Percentiles rank a stretch among this genome's conserved stretches.
Conservation (phyloP, 2,329 filamentous ascomycete genomes). For the Aureobasidium sp. region DNA sequence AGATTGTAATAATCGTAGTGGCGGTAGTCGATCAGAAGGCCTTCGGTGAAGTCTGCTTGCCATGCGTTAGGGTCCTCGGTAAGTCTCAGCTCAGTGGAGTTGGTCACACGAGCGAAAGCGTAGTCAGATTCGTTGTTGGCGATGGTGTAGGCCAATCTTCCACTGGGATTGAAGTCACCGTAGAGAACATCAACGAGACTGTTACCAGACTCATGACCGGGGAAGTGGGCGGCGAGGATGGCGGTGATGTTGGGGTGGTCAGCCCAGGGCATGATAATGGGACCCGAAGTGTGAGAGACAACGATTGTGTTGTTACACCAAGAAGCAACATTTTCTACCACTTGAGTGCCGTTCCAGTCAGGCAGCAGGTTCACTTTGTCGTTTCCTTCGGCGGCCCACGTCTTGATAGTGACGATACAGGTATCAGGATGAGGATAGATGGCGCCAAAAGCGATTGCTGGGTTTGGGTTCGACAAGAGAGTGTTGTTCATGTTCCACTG, state of each 20-base stretch:
- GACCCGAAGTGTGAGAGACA: constrained; percentile 18
- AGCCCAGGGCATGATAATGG: constrained; percentile 17
- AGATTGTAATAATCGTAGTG: constrained; percentile 41
- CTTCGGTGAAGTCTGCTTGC: constrained; percentile 47
- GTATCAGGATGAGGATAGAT: constrained; percentile 37
- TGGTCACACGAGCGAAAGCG: constrained; percentile 26
- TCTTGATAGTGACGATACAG: constrained; percentile 43
- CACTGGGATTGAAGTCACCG: constrained; percentile 68
- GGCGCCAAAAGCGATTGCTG: constrained; percentile 34
- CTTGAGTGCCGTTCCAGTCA: constrained; percentile 24
- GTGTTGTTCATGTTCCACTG: constrained; percentile 34
- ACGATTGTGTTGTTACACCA: constrained; percentile 21
- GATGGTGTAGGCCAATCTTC: constrained; percentile 83
- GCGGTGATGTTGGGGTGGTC: constrained; percentile 41
- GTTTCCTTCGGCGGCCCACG: constrained; percentile 17
- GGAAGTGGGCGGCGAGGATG: constrained; percentile 75
- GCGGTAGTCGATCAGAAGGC: constrained; percentile 48
- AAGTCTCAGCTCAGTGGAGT: constrained; percentile 29
- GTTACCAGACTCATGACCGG: constrained; percentile 78
- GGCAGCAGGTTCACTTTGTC: constrained; percentile 22
- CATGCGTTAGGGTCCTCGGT: constrained; percentile 33
- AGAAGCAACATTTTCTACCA: constrained; percentile 17
- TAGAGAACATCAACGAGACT: constrained; percentile 74
- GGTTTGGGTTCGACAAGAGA: constrained; percentile 23
- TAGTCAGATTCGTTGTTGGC: constrained; percentile 69